phyloP scores from a whole-genome alignment of 192 early-diverging fungal genomes.

The Pilobolus umbonatus region DNA sequence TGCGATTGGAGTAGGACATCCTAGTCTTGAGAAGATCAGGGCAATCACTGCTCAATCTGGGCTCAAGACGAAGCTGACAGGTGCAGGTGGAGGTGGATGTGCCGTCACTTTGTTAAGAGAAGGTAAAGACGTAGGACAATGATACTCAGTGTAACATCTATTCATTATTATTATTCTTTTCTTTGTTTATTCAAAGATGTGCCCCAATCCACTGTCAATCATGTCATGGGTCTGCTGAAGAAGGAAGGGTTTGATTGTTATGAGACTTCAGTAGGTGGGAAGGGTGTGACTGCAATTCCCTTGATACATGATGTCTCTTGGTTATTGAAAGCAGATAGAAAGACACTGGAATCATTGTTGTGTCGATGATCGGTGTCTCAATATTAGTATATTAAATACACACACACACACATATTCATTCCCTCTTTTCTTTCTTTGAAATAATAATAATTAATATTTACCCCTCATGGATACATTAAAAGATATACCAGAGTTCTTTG shows the following conservation, averaged over 20 bases:
- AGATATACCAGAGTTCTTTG: slow-evolving; percentile 97
- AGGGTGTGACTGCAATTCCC: slow-evolving; percentile 47
- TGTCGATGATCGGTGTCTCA: no score
- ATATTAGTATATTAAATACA: no score
- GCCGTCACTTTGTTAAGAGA: slow-evolving; percentile 73
- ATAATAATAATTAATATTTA: no score
- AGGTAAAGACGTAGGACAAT: slow-evolving; percentile 33
- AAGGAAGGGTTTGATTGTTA: slow-evolving; percentile 66
- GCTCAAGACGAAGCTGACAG: slow-evolving; percentile 87
- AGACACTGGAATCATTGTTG: slow-evolving; percentile 12
- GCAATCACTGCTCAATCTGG: slow-evolving; percentile 53
- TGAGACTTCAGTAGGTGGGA: slow-evolving; percentile 66
- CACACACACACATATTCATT: no score
- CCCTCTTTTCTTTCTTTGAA: no score
- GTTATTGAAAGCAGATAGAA: slow-evolving; percentile 9
- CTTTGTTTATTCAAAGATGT: no score
- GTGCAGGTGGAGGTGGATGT: slow-evolving; percentile 97
- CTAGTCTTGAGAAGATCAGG: slow-evolving; percentile 72
- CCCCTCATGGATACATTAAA: slow-evolving; percentile 68
- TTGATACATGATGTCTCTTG: slow-evolving; percentile 18
- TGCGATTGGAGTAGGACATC: slow-evolving; percentile 81
- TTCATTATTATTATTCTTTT: slow-evolving; percentile 1
- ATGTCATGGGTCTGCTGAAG: slow-evolving; percentile 44
- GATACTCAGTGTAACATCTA: not conserved
- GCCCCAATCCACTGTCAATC: slow-evolving; percentile 34